Conservation (phyloP, 1,284 basidiomycete genomes). For the Heliocybe sulcata region DNA sequence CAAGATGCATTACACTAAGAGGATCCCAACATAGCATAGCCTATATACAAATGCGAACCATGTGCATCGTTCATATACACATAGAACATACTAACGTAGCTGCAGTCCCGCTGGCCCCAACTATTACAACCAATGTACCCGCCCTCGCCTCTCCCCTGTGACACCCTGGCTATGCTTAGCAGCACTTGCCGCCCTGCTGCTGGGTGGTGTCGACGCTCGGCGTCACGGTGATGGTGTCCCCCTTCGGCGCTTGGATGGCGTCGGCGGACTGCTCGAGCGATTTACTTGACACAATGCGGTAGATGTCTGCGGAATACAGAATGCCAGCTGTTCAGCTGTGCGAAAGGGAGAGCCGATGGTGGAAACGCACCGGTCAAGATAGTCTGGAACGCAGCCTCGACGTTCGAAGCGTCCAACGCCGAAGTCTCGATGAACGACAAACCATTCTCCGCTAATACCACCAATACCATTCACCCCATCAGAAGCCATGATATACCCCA, state of each 20-base stretch:
- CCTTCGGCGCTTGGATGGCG: constrained; percentile 60
- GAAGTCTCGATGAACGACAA: constrained; percentile 98
- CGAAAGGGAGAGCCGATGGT: neutral
- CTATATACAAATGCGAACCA: neutral
- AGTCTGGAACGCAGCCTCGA: constrained; percentile 95
- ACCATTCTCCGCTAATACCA: constrained; percentile 65
- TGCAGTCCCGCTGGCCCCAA: neutral
- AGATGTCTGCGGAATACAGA: constrained; percentile 50
- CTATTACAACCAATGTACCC: neutral
- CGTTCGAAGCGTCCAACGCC: constrained; percentile 98
- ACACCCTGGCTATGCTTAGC: constrained; percentile 17
- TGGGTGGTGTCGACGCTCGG: constrained; percentile 39
- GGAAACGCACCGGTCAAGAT: constrained; percentile 79
- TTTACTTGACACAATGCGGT: constrained; percentile 90
- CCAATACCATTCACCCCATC: constrained; percentile 11
- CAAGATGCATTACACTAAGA: neutral
- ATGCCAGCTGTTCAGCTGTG: neutral
- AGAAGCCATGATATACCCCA: neutral
- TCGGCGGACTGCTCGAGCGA: constrained; percentile 78
- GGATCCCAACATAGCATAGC: neutral
- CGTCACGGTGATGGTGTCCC: constrained; percentile 73
- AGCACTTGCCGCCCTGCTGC: constrained; percentile 33
- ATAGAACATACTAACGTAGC: neutral
- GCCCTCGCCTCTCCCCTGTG: neutral
- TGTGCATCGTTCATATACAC: neutral